Base-by-base conservation (phyloP, 1,284 basidiomycete species). In the Malassezia nana region DNA sequence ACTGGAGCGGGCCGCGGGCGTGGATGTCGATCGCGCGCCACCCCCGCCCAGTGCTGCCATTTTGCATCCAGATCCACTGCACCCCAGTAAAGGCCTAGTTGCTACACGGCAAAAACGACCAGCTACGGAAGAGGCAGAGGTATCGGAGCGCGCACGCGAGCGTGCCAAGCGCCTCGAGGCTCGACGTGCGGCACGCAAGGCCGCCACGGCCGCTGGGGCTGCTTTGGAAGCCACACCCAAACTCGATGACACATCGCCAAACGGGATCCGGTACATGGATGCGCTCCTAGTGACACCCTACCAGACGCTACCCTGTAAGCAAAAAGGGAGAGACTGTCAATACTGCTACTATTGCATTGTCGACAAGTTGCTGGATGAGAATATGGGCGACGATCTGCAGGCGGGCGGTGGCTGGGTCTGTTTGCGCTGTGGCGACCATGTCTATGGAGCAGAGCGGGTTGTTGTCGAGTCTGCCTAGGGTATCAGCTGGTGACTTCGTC, bases 281-380 rank as follows among this genome's bases (percentile, higher is more conserved):
- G 65, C 67, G 6, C 54, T 63, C 38, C 51, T 62, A 3, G 62
- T 63, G 15, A 63, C 62, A 6, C 58, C 73, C 2, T 75, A 75
- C 57, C 52, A 57, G 30, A 63, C 64, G n/a, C 42, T 63, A n/a
- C 67, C 66, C 16, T 74, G 73, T 46, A 48, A 35, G 6, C 32
- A 48, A 6, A 16, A 50, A 9, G 50, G 57, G 1, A 13, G 20
- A 16, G 32, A 29, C 9, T 59, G 57, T 32, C 25, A 31, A 10
- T 75, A 75, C 52, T 75, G 72, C 60, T 75, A 74, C 46, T 59
- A 63, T 28, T 74, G 72, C 55, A 62, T 74, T 24, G 57, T 66
- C 4, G 60, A 52, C 16, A 59, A 64, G 51, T 51, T 75, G 40
- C 46, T 73, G 7, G 56, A 58, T 29, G 69, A 74, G 28, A 59